Evolutionary conservation across 805 yeast genomes (phyloP), one percentile per base, ranked within the genome.

Genomic region (Cyberlindnera euphorbiae): DNA sequence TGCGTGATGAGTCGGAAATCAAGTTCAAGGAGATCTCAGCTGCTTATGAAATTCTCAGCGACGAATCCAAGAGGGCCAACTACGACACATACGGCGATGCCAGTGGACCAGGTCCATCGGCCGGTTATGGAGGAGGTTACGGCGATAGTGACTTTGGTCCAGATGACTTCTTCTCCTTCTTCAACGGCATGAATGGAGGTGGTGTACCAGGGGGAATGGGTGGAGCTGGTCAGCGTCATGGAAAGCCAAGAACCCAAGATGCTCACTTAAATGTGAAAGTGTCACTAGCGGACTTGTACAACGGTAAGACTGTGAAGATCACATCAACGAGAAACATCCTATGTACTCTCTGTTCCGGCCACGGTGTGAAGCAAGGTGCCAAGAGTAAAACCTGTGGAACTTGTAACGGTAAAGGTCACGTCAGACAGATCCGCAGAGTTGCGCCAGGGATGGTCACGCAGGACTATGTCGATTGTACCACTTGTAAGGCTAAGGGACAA

Each of bases 21-120:
- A 74, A 71, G 53, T 90, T 90, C 62, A 90, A 90, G 58, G 89
- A 82, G 49, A 75, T 90, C 39, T 73, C 81, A 14, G 82, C 81
- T 42, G 97, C 97, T 0, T 90, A 90, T 56, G 95, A 87, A 54
- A 65, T 82, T 4, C 62, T 90, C 40, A 75, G 77, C 19, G 95
- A 89, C 56, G 94, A 79, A 23, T 69, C 60, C 9, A 71, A 66
- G 48, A 61, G 88, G 40, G 60, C 60, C 26, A 69, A 74, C 30
- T 82, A 81, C 52, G 89, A 82, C 52, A 47, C 60, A 14, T 75
- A 71, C 45, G 83, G 82, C 4, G 60, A 62, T 17, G 46, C 60
- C 2, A 63, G 57, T 42, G 71, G 67, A 1, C 45, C 64, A 1
- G 38, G 42, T n/a, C n/a, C n/a, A 13, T 39, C 36, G 12, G 44